A percentile compares a stretch with the other conserved stretches of the same genome.
Conservation (phyloP, 441 rosid species). For the Dalechampia spathulata region DNA sequence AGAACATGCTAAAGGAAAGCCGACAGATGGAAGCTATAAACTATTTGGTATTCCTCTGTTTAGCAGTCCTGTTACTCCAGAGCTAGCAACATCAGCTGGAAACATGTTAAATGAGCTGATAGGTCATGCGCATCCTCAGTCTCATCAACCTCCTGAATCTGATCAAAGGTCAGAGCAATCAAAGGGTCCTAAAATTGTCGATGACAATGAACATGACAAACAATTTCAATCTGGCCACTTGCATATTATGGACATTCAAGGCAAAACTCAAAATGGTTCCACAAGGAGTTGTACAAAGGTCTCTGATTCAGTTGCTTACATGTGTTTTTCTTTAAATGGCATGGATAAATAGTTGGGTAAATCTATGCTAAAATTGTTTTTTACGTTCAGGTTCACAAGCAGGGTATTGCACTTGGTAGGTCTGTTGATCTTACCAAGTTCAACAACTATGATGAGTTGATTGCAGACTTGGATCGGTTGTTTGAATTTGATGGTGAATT, state of each 20-base stretch:
- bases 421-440: conserved; percentile 93
- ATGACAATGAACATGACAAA: conserved; percentile 50
- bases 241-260: conserved; percentile 39
- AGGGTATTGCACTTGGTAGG: conserved; percentile 89
- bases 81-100: conserved; percentile 26
- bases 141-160: conserved; percentile 28
- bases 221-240: conserved; percentile 24
- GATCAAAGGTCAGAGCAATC: conserved; percentile 47
- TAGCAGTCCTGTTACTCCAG: conserved; percentile 35
- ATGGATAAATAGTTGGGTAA: not conserved
- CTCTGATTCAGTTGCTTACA: not conserved
- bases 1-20: conserved; percentile 39
- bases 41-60: conserved; percentile 84
- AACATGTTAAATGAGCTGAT: conserved; percentile 22
- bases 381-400: conserved; percentile 71
- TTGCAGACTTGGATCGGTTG: conserved; percentile 73
- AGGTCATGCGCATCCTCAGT: conserved; percentile 14
- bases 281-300: conserved; percentile 88
- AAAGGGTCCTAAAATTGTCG: conserved; percentile 38
- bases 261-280: conserved; percentile 37
- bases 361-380: not conserved
- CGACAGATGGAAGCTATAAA: conserved; percentile 58
- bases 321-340: not conserved
- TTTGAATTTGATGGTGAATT: conserved; percentile 88
- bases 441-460: conserved; percentile 61